phyloP scores from a whole-genome alignment of 495 filamentous ascomycete genomes.

The Bryoglossum gracile region DNA sequence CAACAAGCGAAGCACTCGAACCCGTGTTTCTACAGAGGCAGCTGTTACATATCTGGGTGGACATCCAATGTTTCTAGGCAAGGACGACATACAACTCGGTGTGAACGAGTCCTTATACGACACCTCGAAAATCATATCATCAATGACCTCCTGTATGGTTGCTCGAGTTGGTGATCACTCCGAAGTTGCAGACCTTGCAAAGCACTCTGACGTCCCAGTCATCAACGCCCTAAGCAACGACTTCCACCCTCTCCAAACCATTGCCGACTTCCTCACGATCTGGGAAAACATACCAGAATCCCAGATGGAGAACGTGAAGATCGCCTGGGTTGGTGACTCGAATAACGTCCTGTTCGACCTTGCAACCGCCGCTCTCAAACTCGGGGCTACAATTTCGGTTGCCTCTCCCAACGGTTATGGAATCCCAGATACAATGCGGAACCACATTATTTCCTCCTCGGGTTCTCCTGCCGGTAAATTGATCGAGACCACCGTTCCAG shows the following conservation, averaged over 20 bases:
- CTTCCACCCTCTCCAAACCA: slow-evolving; percentile 85
- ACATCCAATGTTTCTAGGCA: slow-evolving; percentile 92
- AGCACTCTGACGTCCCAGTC: slow-evolving; percentile 77
- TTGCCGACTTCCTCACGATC: slow-evolving; percentile 90
- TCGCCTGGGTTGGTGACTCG: slow-evolving; percentile 94
- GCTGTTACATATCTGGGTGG: slow-evolving; percentile 78
- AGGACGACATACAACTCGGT: slow-evolving; percentile 91
- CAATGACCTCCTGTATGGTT: slow-evolving; percentile 86
- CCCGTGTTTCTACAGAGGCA: slow-evolving; percentile 84
- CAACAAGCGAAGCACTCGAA: slow-evolving; percentile 88
- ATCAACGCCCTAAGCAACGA: slow-evolving; percentile 89
- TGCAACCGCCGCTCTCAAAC: slow-evolving; percentile 74
- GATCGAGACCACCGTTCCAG: slow-evolving; percentile 67
- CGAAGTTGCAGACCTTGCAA: slow-evolving; percentile 71
- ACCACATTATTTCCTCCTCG: slow-evolving; percentile 55
- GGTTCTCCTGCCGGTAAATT: slow-evolving; percentile 51
- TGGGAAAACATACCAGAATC: slow-evolving; percentile 60
- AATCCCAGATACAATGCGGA: slow-evolving; percentile 63
- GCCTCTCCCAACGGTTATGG: slow-evolving; percentile 79
- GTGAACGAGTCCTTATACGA: slow-evolving; percentile 93
- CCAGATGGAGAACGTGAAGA: slow-evolving; percentile 65
- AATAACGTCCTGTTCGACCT: slow-evolving; percentile 97
- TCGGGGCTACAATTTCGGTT: slow-evolving; percentile 76
- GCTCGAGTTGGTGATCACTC: slow-evolving; percentile 79
- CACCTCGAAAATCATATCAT: slow-evolving; percentile 80